phyloP scores from a whole-genome alignment of 2,329 filamentous ascomycete genomes.

The Aspergillus arachidicola region DNA sequence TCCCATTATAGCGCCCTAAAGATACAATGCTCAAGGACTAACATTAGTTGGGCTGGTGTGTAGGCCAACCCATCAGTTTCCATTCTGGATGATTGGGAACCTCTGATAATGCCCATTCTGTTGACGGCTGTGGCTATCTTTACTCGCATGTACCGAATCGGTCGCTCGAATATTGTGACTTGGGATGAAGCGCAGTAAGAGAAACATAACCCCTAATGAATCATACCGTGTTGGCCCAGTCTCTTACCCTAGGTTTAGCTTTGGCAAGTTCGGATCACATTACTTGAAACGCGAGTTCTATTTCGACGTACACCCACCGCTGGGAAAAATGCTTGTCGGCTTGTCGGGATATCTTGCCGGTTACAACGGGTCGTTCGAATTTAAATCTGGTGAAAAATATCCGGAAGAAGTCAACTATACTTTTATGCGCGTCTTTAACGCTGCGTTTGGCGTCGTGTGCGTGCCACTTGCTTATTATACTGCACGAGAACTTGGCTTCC shows the following conservation, averaged over 20 bases:
- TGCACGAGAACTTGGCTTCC: slow-evolving; percentile 85
- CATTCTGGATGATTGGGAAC: slow-evolving; percentile 60
- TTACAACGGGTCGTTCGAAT: slow-evolving; percentile 99
- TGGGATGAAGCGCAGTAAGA: slow-evolving; percentile 76
- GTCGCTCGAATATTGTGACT: slow-evolving; percentile 70
- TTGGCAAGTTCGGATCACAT: slow-evolving; percentile 90
- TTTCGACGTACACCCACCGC: slow-evolving; percentile 93
- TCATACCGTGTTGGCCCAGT: slow-evolving; percentile 1
- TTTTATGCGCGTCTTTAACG: slow-evolving; percentile 98
- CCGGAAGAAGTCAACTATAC: slow-evolving; percentile 93
- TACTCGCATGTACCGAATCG: slow-evolving; percentile 69
- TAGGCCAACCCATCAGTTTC: slow-evolving; percentile 41
- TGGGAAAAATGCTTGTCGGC: slow-evolving; percentile 98
- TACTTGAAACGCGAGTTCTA: slow-evolving; percentile 99
- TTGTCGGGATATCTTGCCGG: slow-evolving; percentile 94
- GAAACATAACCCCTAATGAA: not conserved
- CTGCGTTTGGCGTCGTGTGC: slow-evolving; percentile 88
- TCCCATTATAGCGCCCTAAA: not conserved
- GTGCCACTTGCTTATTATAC: slow-evolving; percentile 95
- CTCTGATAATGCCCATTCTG: slow-evolving; percentile 63
- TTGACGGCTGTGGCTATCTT: slow-evolving; percentile 67
- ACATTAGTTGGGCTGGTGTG: not conserved
- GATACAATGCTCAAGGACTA: not conserved
- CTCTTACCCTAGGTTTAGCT: slow-evolving; percentile 32
- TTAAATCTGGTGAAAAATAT: slow-evolving; percentile 97